phyloP scores from a whole-genome alignment of 2,329 filamentous ascomycete species.

The Fusarium sp. region DNA sequence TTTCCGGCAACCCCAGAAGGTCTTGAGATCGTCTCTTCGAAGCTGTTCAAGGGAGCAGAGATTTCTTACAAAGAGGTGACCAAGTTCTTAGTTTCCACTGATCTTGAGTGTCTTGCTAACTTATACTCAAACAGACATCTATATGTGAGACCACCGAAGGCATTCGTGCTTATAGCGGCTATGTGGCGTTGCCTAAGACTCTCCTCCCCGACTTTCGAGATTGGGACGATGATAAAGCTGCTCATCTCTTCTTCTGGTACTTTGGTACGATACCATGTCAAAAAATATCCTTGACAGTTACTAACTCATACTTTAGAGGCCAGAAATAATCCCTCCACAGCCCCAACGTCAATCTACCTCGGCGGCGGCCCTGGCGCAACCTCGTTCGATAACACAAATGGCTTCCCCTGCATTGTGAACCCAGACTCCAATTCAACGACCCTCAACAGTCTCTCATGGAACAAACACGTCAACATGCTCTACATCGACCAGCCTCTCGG shows the following conservation, averaged over 20 bases:
- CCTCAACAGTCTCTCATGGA: slow-evolving; percentile 71
- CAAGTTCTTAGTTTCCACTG: background rate
- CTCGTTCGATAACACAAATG: slow-evolving; percentile 71
- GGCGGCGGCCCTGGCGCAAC: slow-evolving; percentile 74
- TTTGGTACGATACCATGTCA: slow-evolving; percentile 47
- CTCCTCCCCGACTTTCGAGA: slow-evolving; percentile 48
- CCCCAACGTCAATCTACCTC: slow-evolving; percentile 65
- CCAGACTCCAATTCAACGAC: slow-evolving; percentile 65
- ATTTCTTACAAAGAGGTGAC: slow-evolving; percentile 47
- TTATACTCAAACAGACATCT: slow-evolving; percentile 13
- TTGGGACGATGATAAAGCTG: slow-evolving; percentile 32
- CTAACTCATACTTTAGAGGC: slow-evolving; percentile 44
- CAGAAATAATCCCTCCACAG: slow-evolving; percentile 47
- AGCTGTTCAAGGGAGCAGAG: slow-evolving; percentile 30
- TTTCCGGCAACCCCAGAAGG: slow-evolving; percentile 10
- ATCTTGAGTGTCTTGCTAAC: background rate
- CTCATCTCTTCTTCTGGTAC: slow-evolving; percentile 61
- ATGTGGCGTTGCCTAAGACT: slow-evolving; percentile 40
- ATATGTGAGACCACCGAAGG: slow-evolving; percentile 46
- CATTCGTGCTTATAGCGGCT: slow-evolving; percentile 44
- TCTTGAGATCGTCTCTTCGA: slow-evolving; percentile 15
- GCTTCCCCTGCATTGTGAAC: slow-evolving; percentile 64
- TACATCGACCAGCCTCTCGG: slow-evolving; percentile 73
- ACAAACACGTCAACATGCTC: slow-evolving; percentile 62
- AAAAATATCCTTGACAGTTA: background rate